Conservation (phyloP, 2,329 filamentous ascomycete species). For the Claviceps capensis region DNA sequence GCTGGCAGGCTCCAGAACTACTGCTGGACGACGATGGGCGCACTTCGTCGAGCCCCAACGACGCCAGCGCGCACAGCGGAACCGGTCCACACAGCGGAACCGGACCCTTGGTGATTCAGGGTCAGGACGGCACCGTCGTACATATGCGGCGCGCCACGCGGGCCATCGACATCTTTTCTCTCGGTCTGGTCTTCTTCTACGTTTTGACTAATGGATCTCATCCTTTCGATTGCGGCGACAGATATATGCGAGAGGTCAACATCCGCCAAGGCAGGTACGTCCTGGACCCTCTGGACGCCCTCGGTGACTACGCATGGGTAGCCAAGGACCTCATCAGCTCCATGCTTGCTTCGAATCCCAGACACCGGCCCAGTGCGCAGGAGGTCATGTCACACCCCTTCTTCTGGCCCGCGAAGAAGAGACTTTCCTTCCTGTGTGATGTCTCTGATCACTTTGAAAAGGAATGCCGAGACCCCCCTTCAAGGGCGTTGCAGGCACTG, state of each 20-base stretch:
- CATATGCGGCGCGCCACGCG: conserved; percentile 71
- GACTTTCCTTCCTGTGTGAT: conserved; percentile 85
- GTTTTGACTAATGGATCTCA: conserved; percentile 88
- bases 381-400: conserved; percentile 88
- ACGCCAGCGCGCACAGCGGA: conserved; percentile 44
- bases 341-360: conserved; percentile 53
- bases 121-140: conserved; percentile 41
- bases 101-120: conserved; percentile 40
- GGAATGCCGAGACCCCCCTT: conserved; percentile 73
- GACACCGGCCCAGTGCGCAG: conserved; percentile 52
- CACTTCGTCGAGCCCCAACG: conserved; percentile 28
- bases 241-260: conserved; percentile 93
- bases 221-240: conserved; percentile 86
- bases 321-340: conserved; percentile 73
- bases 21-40: conserved; percentile 65
- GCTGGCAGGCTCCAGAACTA: conserved; percentile 92
- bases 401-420: conserved; percentile 87
- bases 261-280: conserved; percentile 82
- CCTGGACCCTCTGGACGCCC: conserved; percentile 53
- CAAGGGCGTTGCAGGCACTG: conserved; percentile 46
- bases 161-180: conserved; percentile 92
- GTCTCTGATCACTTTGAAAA: conserved; percentile 95
- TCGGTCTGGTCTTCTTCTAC: conserved; percentile 97
- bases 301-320: conserved; percentile 77
- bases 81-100: conserved; percentile 18